Percentiles rank a stretch among this genome's conserved stretches.
phyloP scores from a whole-genome alignment of 768 basidiomycete species.

The Panus rudis region DNA sequence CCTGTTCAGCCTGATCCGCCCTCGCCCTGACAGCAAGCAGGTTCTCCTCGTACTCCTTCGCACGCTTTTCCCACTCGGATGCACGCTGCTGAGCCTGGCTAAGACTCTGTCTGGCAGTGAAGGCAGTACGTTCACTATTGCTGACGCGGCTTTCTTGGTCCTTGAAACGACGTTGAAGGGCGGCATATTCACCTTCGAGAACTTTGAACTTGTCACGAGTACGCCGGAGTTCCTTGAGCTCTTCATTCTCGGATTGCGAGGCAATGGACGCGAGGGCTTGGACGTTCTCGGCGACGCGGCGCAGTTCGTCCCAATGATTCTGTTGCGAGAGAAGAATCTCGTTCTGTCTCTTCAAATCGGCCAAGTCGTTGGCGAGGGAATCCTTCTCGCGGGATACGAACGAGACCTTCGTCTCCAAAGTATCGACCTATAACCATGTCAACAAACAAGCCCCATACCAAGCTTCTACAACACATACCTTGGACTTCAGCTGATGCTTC shows the following conservation, averaged over 20 bases:
- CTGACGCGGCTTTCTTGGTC: constrained; percentile 60
- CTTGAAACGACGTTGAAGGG: constrained; percentile 64
- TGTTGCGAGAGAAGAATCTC: constrained; percentile 57
- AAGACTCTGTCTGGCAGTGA: constrained; percentile 54
- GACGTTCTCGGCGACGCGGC: constrained; percentile 64
- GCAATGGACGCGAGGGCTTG: constrained; percentile 57
- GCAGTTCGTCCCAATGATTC: constrained; percentile 74
- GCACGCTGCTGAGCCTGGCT: constrained; percentile 71
- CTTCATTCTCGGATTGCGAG: constrained; percentile 60
- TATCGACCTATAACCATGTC: constrained; percentile 39
- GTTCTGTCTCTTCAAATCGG: constrained; percentile 50
- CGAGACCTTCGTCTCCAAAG: constrained; percentile 50
- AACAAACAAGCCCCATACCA: not conserved
- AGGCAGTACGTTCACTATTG: constrained; percentile 55
- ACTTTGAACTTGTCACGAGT: constrained; percentile 47
- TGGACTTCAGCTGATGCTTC: constrained; percentile 48
- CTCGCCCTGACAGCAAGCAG: constrained; percentile 52
- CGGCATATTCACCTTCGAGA: constrained; percentile 60
- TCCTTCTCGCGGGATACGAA: constrained; percentile 62
- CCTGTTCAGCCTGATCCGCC: constrained; percentile 63
- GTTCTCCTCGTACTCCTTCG: constrained; percentile 61
- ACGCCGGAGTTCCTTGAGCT: constrained; percentile 62
- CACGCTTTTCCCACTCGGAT: constrained; percentile 74
- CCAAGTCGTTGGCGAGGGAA: constrained; percentile 40
- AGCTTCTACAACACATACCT: constrained; percentile 39